Percentiles rank a stretch among this genome's conserved stretches.
These are phyloP conservation scores for Aciculosporium take DNA, from an alignment of 2,329 filamentous ascomycete genomes.

Conservation along the genomic window DNA sequence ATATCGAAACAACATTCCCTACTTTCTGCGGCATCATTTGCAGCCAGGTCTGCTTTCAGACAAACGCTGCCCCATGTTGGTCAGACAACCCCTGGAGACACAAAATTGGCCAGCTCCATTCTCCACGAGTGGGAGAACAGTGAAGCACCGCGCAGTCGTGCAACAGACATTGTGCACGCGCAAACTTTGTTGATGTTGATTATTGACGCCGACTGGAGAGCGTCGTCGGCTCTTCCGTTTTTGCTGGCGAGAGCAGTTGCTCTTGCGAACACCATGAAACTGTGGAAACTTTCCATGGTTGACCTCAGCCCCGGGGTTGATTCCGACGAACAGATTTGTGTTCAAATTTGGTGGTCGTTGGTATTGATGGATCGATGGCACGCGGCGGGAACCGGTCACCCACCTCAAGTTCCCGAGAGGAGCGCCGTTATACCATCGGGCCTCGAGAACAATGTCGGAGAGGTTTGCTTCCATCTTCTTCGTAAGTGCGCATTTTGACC, in stretches of 20 bases:
- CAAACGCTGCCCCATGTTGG: constrained; percentile 46
- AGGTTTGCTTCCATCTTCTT: constrained; percentile 47
- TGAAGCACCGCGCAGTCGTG: constrained; percentile 21
- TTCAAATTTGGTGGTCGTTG: constrained; percentile 58
- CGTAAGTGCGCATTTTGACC: constrained; percentile 31
- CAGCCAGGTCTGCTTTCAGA: constrained; percentile 48
- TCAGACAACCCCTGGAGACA: constrained; percentile 24
- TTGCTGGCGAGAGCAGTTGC: constrained; percentile 53
- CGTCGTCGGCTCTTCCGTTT: constrained; percentile 32
- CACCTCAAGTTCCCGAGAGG: constrained; percentile 47
- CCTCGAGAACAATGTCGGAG: constrained; percentile 46
- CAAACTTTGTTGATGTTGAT: constrained; percentile 53
- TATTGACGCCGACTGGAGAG: constrained; percentile 44
- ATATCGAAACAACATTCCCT: constrained; percentile 41
- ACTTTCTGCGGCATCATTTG: constrained; percentile 39
- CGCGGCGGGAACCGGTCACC: constrained; percentile 50
- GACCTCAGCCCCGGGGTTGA: constrained; percentile 38
- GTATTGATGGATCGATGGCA: constrained; percentile 62
- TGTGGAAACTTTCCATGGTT: constrained; percentile 32
- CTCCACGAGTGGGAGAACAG: constrained; percentile 38
- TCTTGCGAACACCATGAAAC: constrained; percentile 48
- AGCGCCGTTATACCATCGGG: constrained; percentile 45
- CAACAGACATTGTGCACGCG: constrained; percentile 42
- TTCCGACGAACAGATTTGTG: constrained; percentile 45
- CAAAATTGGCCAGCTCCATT: constrained; percentile 30